Conservation (phyloP, 108 stramenopile species). For the Discostella stelligeroides region DNA sequence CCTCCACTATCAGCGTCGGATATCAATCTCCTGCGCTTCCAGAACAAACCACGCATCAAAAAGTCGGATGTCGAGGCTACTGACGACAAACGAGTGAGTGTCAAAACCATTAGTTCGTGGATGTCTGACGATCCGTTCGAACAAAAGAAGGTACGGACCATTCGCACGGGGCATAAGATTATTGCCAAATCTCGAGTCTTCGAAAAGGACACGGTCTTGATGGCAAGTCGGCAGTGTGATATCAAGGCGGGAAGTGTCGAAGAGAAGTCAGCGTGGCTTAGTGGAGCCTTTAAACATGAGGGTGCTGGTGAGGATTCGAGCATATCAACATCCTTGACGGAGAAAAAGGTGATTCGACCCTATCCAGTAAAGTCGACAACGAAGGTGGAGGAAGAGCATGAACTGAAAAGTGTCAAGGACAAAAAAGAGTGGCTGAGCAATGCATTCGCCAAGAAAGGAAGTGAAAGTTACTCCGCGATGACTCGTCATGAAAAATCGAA, state of each 20-base stretch:
- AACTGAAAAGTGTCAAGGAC: conserved; percentile 31
- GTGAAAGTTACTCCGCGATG: not conserved
- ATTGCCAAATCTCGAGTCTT: conserved; percentile 72
- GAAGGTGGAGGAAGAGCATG: conserved; percentile 17
- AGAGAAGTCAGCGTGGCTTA: conserved; percentile 38
- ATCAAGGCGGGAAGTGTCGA: conserved; percentile 34
- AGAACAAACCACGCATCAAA: conserved; percentile 35
- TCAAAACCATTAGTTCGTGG: conserved; percentile 77
- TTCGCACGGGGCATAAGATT: conserved; percentile 72
- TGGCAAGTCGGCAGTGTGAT: conserved; percentile 14
- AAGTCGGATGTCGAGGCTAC: conserved; percentile 74
- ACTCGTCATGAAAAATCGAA: too few species aligned
- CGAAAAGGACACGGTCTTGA: conserved; percentile 51
- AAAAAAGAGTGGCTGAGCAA: conserved; percentile 52
- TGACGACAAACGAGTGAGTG: conserved; percentile 74
- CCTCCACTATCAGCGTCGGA: conserved; percentile 10
- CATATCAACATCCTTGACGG: not conserved
- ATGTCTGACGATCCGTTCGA: conserved; percentile 75
- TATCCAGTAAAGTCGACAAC: conserved; percentile 29
- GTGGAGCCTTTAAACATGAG: conserved; percentile 35
- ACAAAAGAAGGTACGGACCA: conserved; percentile 54
- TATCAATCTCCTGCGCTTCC: conserved; percentile 18
- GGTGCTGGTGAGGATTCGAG: conserved; percentile 1
- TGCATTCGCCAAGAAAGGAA: conserved; percentile 40
- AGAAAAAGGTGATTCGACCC: conserved; percentile 12